These are phyloP conservation scores for Salix purpurea DNA, from an alignment of 345 rosid genomes.

Conservation along the genomic window DNA sequence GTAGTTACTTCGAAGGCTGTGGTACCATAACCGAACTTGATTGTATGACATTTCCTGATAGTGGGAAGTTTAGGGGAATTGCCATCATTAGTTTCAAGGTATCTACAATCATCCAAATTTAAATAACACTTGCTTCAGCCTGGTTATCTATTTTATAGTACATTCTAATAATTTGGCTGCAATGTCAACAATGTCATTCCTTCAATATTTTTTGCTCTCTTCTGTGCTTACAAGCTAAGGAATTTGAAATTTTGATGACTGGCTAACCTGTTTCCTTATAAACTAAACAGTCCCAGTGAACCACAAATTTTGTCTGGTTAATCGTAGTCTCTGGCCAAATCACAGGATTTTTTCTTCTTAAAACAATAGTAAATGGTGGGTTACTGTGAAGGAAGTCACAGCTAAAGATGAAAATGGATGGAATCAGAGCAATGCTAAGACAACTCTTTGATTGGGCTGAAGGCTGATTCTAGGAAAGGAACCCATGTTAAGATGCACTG, in stretches of 20 bases:
- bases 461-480: not conserved
- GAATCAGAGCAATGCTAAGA: not conserved
- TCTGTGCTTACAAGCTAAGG: not conserved
- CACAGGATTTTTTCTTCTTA: not conserved
- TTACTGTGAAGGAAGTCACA: not conserved
- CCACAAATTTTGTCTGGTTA: not conserved
- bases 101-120: not conserved
- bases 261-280: not conserved
- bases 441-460: not conserved
- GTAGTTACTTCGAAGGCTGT: slow-evolving; percentile 72
- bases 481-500: not conserved
- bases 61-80: slow-evolving; percentile 81
- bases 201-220: not conserved
- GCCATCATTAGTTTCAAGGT: slow-evolving; percentile 77
- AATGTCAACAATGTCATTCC: not conserved
- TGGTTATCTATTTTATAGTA: not conserved
- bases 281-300: not conserved
- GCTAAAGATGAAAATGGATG: not conserved
- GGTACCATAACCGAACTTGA: slow-evolving; percentile 72
- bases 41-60: slow-evolving; percentile 84
- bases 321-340: not conserved
- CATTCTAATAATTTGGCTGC: not conserved
- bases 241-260: not conserved
- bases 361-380: not conserved
- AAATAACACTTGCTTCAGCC: not conserved